Base-by-base conservation (phyloP, 306 rosid species). In the Malus sieversii region DNA sequence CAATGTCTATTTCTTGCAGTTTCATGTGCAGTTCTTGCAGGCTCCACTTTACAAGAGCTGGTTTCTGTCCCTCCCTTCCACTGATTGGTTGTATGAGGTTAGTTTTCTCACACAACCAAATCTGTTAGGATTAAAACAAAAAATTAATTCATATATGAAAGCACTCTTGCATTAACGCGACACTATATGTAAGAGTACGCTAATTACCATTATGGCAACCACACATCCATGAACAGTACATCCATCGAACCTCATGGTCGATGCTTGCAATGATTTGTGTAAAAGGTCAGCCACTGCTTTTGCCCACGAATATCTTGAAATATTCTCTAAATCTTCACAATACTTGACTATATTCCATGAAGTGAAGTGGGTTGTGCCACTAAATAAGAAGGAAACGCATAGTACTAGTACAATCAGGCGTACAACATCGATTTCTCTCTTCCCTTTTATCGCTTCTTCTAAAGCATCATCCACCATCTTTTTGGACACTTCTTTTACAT, bases 61-160 rank as follows among this genome's bases (percentile, higher is more conserved):
- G 61, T 27, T 40, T 70, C 14, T 48, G 27, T 29, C 44, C 38
- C 61, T 70, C 74, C 25, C 44, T 27, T 70, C 61, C 74, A 48
- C 48, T n/a, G 38, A 70, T 48, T 70, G 74, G 74, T 48, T 48
- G 42, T 10, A 70, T 18, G 30, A 70, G 74, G 33, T 70, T 70
- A 25, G 44, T 70, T 48, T 57, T 70, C 61, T 70, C 74, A 29
- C 61, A 51, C 44, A 70, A 70, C 74, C 60, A 70, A 48, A 70
- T 32, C 19, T 70, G 61, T 60, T 19, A 18, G 23, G 44, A 70
- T 48, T 3, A 51, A 70, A 51, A 18, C 11, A 25, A 30, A 69
- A 51, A 48, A 46, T 0, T 9, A 32, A 15, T 20, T 15, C 44
- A 48, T 14, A 32, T 1, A 15, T 18, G 46, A 33, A 13, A 1